Base-by-base conservation (phyloP, 768 basidiomycete species). In the Suillus bovinus region DNA sequence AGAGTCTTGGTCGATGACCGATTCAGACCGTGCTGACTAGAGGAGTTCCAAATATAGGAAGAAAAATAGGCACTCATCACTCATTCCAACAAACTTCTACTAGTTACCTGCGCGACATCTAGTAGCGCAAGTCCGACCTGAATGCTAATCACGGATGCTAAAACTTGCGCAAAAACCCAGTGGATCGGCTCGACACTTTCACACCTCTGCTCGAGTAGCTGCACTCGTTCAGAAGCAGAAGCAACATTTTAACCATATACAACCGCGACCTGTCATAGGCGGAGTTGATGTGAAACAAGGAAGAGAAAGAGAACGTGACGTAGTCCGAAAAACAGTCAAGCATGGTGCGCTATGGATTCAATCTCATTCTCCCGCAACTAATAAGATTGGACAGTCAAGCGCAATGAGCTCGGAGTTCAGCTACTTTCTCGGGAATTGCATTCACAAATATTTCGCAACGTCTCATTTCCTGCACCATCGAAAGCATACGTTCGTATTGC, bases 331-430 rank as follows among this genome's bases (percentile, higher is more conserved):
- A 33, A 6, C 20, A 16, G 52, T 59, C 10, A 52, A 49, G 31
- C 63, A 64, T 27, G 66, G 66, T 66, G n/a, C 31, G 63, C 24
- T 14, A 29, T n/a, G 5, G 13, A 27, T 17, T 59, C 36, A 42
- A 36, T n/a, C 31, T n/a, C n/a, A 8, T 46, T 6, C 16, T 29
- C n/a, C 16, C 13, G n/a, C 38, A 31, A 58, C 36, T 46, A 16
- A 59, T 31, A 5, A 41, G 2, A 27, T 58, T 42, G 31, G 36
- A 20, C 61, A 87, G 87, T 81, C 63, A 86, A 87, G 72, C 84
- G 93, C 59, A 98, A 97, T 71, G 86, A 90, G 63, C 81, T 94
- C 46, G 96, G 96, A n/a, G 95, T 98, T 8, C 96, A 99, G 71
- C 85, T 97, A 60, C 85, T 99, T 59, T 91, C 94, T 17, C 84